These are phyloP conservation scores for Gamarada debralockiae DNA, from an alignment of 495 filamentous ascomycete species.

Conservation along the genomic window DNA sequence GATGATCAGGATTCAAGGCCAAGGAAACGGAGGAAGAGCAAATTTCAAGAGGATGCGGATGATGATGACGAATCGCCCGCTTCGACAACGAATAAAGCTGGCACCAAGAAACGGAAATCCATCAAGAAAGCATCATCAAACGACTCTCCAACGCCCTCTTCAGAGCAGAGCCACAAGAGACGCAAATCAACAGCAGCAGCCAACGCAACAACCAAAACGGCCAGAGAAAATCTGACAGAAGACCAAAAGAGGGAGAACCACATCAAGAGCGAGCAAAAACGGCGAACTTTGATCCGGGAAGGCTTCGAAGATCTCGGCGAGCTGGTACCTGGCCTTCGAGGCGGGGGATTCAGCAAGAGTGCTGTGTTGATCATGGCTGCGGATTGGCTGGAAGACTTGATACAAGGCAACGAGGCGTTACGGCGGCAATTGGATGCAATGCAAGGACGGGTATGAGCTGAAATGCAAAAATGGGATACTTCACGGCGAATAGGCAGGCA, in stretches of 20 bases:
- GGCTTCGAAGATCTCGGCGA: constrained; percentile 69
- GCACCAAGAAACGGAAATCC: constrained; percentile 34
- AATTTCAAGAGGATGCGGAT: constrained; percentile 41
- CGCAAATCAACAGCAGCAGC: constrained; percentile 23
- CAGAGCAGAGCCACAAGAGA: constrained; percentile 24
- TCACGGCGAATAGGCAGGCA: constrained; percentile 11
- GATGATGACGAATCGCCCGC: constrained; percentile 49
- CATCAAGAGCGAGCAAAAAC: constrained; percentile 84
- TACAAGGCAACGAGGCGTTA: constrained; percentile 59
- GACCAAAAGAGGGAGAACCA: constrained; percentile 86
- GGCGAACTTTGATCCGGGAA: constrained; percentile 71
- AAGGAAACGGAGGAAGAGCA: constrained; percentile 45
- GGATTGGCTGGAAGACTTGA: constrained; percentile 69
- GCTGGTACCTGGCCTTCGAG: constrained; percentile 67
- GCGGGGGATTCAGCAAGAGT: constrained; percentile 74
- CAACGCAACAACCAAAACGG: constrained; percentile 35
- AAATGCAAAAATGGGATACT: neutral
- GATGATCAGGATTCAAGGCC: constrained; percentile 30
- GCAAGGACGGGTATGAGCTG: constrained; percentile 28
- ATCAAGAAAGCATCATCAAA: constrained; percentile 17
- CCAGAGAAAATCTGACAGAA: constrained; percentile 75
- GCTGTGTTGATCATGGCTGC: constrained; percentile 66
- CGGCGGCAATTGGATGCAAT: constrained; percentile 32
- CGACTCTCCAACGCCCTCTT: constrained; percentile 14
- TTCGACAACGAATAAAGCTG: constrained; percentile 14